Evolutionary conservation across 1,139 yeast species (phyloP).

Genomic region (Yamadazyma blattariae): DNA sequence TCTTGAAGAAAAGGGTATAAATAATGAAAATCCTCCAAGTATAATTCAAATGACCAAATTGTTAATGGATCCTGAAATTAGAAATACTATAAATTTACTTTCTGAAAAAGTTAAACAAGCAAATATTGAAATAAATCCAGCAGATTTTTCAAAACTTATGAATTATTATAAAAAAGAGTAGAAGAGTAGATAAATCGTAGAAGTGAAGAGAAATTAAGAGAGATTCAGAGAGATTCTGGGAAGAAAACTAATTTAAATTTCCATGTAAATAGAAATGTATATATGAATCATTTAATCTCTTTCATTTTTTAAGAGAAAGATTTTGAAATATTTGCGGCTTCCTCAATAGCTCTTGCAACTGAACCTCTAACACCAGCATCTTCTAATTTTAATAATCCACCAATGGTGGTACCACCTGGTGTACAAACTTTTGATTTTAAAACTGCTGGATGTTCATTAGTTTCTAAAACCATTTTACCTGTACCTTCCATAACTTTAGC

Average conservation of each 20-base stretch:
- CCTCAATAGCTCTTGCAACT: constrained; percentile 84
- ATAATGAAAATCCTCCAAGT: constrained; percentile 29
- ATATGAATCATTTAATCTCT: too few species aligned
- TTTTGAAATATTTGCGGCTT: constrained; percentile 83
- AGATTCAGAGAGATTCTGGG: too few species aligned
- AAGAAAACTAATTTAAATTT: too few species aligned
- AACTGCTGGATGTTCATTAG: constrained; percentile 91
- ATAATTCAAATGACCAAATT: constrained; percentile 37
- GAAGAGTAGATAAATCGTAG: neutral
- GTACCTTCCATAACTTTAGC: constrained; percentile 96
- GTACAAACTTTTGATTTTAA: constrained; percentile 89
- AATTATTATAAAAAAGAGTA: constrained; percentile 4
- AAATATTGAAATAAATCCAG: constrained; percentile 30
- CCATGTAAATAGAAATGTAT: neutral
- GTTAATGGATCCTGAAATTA: constrained; percentile 37
- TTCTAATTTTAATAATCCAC: constrained; percentile 90
- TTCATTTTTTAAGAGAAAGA: constrained; percentile 72
- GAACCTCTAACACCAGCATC: constrained; percentile 87
- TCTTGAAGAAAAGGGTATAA: constrained; percentile 32
- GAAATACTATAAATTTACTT: constrained; percentile 26
- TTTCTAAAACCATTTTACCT: constrained; percentile 82
- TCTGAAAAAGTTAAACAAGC: constrained; percentile 32
- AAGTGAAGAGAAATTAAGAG: too few species aligned
- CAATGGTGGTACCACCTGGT: constrained; percentile 98
- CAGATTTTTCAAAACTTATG: constrained; percentile 31